These are phyloP conservation scores for Fraxinus ornus DNA, from an alignment of 305 asterid genomes.

Conservation along the genomic window DNA sequence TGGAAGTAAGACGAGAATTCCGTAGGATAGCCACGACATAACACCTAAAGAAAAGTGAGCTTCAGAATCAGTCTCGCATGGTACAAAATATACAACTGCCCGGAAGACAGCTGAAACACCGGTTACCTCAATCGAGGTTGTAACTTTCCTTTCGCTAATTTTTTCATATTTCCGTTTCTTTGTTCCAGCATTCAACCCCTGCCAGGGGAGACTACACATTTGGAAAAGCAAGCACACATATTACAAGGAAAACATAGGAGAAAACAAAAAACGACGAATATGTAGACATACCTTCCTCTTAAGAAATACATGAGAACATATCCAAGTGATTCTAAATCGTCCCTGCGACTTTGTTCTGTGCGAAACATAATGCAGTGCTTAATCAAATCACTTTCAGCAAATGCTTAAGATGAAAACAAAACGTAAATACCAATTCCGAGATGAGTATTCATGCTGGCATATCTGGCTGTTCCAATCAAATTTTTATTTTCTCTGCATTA, in stretches of 20 bases:
- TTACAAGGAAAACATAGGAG: constrained; percentile 10
- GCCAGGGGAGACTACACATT: constrained; percentile 77
- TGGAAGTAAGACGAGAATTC: constrained; percentile 86
- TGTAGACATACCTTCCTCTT: constrained; percentile 65
- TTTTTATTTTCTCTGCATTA: constrained; percentile 80
- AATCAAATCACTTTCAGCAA: constrained; percentile 21
- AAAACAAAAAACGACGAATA: constrained; percentile 6
- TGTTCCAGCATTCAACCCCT: constrained; percentile 87
- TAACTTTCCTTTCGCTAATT: constrained; percentile 77
- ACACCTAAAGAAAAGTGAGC: constrained; percentile 37
- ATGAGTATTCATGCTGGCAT: constrained; percentile 92
- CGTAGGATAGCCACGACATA: constrained; percentile 74
- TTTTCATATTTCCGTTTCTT: constrained; percentile 86
- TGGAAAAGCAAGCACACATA: constrained; percentile 26
- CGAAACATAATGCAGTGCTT: constrained; percentile 17
- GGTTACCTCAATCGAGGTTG: constrained; percentile 79
- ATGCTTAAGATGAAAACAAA: constrained; percentile 13
- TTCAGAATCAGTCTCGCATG: constrained; percentile 24
- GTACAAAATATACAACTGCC: constrained; percentile 14
- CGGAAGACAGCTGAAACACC: background rate
- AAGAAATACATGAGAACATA: constrained; percentile 86
- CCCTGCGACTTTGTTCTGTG: constrained; percentile 91
- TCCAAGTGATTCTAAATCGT: constrained; percentile 90
- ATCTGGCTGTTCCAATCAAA: constrained; percentile 89
- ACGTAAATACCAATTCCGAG: constrained; percentile 76